phyloP scores from a whole-genome alignment of 1,284 basidiomycete genomes.

The Kalmanozyma brasiliensis region DNA sequence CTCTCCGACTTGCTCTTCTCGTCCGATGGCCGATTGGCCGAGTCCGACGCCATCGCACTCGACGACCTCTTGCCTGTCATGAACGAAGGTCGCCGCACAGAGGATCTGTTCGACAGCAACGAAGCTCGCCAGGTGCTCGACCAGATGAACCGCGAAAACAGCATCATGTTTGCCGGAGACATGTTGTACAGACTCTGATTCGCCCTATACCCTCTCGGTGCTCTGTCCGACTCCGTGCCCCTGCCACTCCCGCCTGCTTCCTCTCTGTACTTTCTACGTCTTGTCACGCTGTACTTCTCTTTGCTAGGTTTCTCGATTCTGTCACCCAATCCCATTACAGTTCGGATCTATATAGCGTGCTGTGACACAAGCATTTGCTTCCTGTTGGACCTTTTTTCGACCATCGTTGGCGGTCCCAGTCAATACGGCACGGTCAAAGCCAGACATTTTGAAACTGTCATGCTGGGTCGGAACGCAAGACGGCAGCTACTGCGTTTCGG shows the following conservation, averaged over 20 bases:
- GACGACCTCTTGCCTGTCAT: constrained; percentile 78
- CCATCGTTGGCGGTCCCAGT: too few species aligned
- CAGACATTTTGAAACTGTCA: too few species aligned
- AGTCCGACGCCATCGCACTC: constrained; percentile 77
- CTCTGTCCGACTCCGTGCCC: neutral
- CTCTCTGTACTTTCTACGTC: neutral
- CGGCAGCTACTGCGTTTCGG: too few species aligned
- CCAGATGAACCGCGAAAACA: constrained; percentile 81
- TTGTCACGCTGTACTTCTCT: constrained; percentile 4
- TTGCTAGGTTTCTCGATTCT: constrained; percentile 4
- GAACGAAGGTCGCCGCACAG: constrained; percentile 80
- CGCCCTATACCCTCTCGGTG: constrained; percentile 16
- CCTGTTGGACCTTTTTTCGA: too few species aligned
- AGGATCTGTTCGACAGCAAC: constrained; percentile 78
- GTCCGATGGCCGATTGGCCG: constrained; percentile 69
- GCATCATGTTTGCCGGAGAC: constrained; percentile 78
- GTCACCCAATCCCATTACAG: neutral
- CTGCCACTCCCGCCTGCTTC: too few species aligned
- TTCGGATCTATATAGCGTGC: too few species aligned
- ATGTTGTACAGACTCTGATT: constrained; percentile 46
- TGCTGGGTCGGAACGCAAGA: too few species aligned
- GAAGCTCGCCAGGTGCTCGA: constrained; percentile 75
- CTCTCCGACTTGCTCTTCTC: constrained; percentile 75
- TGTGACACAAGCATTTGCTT: too few species aligned
- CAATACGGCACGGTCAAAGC: too few species aligned